Base-by-base conservation (phyloP, 2,329 filamentous ascomycete species). In the Diplodia seriata region DNA sequence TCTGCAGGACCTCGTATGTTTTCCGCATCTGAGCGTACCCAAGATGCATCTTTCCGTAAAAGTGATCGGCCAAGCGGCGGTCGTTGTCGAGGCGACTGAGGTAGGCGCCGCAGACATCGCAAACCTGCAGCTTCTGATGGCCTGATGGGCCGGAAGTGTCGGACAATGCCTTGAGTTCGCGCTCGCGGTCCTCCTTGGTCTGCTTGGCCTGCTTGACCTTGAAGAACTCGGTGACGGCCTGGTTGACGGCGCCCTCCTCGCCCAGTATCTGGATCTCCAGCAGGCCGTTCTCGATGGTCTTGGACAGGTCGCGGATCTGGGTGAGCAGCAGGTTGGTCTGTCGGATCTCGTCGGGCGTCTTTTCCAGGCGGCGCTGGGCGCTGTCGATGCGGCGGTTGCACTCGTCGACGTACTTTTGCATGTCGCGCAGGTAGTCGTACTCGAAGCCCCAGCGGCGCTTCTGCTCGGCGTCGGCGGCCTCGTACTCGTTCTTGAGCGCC, bases 11-110 rank as follows among this genome's bases (percentile, higher is more conserved):
- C 67, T 97, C 93, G 75, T 88, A 93, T 3, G 93, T 95, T 85
- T 95, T 97, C 74, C 95, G 89, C 95, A 99, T 99, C 81, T 97
- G 92, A 18, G 95, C 95, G 78, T 98, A 99, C 0, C 95, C 95
- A 68, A 99, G 82, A 77, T 99, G 95, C 95, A 99, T 99, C 85
- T 99, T 99, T 26, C 95, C 95, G 80, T 97, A 98, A 78, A 99
- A 99, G 79, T 99, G 95, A 77, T 99, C 95, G 23, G 95, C 95
- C 76, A 99, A 80, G 36, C 95, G 87, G 43, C 95, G 87, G 78
- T 99, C 95, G 76, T 99, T 99, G 77, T 99, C 95, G 38, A 99
- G 86, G 26, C 95, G 84, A 70, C 90, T 93, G 47, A 99, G 86
- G 78, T 98, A 99, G 6, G 95, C 95, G 70, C 95, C 95, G 79